These are phyloP conservation scores for Mycena kentingensis DNA, from an alignment of 768 basidiomycete genomes.

Conservation along the genomic window DNA sequence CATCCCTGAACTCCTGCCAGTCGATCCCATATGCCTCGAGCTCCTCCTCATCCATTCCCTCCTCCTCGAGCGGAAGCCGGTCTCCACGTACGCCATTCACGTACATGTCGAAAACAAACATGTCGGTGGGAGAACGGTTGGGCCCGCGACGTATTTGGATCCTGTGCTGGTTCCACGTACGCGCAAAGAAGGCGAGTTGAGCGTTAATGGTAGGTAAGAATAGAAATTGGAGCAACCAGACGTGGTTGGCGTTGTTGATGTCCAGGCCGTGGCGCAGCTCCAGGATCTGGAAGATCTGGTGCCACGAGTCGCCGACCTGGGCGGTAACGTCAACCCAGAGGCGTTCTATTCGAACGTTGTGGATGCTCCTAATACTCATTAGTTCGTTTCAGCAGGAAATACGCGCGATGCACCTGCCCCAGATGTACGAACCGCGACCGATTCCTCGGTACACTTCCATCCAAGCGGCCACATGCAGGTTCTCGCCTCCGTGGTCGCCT, in stretches of 20 bases:
- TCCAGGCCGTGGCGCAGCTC: conserved; percentile 33
- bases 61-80: conserved; percentile 3
- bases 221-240: conserved; percentile 43
- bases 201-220: conserved; percentile 28
- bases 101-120: conserved; percentile 30
- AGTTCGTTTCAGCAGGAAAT: background rate
- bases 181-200: background rate
- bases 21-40: conserved; percentile 19
- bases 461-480: conserved; percentile 37
- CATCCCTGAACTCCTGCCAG: conserved; percentile 14
- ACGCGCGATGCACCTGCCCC: conserved; percentile 31
- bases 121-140: background rate
- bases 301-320: conserved; percentile 39
- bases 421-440: conserved; percentile 37
- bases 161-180: background rate
- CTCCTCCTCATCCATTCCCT: conserved; percentile 2
- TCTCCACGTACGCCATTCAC: conserved; percentile 30
- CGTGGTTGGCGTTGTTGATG: conserved; percentile 28
- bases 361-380: conserved; percentile 32
- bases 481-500: conserved; percentile 44
- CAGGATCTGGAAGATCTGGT: conserved; percentile 36
- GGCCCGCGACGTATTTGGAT: background rate
- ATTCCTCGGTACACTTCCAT: conserved; percentile 27
- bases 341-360: conserved; percentile 42
- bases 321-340: conserved; percentile 40